Evolutionary conservation across 257 asterid species (phyloP).

Genomic region (Jaltomata sinuosa): DNA sequence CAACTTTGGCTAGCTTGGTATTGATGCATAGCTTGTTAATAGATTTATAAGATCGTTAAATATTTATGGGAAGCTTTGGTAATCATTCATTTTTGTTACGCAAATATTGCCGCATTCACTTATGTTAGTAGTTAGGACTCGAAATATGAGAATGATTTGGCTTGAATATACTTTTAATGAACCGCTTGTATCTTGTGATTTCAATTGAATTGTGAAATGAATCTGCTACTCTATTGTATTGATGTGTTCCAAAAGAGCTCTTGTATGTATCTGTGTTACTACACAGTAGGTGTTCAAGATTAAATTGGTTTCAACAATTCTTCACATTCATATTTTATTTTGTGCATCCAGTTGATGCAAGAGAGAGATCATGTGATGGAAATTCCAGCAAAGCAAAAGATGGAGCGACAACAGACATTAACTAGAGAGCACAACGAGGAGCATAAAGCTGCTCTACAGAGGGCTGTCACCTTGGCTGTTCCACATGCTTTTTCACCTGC

Average conservation of each 20-base stretch:
- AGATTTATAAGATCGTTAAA: background rate
- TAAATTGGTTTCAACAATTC: background rate
- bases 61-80: background rate
- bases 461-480: constrained; percentile 63
- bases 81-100: background rate
- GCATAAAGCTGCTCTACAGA: constrained; percentile 55
- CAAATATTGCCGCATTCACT: background rate
- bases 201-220: background rate
- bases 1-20: background rate
- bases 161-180: background rate
- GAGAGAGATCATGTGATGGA: constrained; percentile 43
- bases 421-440: constrained; percentile 57
- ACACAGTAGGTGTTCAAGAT: background rate
- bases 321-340: background rate
- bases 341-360: constrained; percentile 32
- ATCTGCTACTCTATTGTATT: background rate
- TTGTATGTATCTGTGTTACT: background rate
- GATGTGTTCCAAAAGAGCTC: background rate
- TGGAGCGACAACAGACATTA: constrained; percentile 67
- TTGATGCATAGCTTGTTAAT: background rate
- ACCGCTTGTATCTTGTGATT: background rate
- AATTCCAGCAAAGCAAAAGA: constrained; percentile 59
- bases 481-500: constrained; percentile 73
- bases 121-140: background rate
- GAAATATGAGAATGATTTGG: background rate